Percentiles rank a stretch among this genome's conserved stretches.
phyloP scores from a whole-genome alignment of 805 yeast genomes.

The Candida ascalaphidarum region DNA sequence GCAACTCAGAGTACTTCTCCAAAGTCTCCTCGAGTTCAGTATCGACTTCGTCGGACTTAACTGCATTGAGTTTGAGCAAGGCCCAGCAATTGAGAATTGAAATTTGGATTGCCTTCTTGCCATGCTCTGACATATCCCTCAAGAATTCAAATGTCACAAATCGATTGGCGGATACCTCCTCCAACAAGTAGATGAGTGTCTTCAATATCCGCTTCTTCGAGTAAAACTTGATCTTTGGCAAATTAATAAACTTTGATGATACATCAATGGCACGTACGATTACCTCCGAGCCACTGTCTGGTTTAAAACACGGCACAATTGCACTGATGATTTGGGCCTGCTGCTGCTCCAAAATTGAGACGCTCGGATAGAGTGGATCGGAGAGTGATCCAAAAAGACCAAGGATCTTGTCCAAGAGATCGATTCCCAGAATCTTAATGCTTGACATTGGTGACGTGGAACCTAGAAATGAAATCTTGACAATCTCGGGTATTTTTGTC shows the following conservation, averaged over 20 bases:
- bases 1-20: conserved; percentile 45
- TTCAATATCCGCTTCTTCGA: conserved; percentile 46
- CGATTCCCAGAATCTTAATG: conserved; percentile 58
- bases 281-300: conserved; percentile 62
- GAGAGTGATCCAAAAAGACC: conserved; percentile 48
- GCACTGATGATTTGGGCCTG: conserved; percentile 94
- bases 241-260: conserved; percentile 60
- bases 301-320: conserved; percentile 73
- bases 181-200: conserved; percentile 58
- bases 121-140: conserved; percentile 33
- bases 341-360: conserved; percentile 75
- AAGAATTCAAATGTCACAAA: conserved; percentile 49
- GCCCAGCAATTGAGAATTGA: conserved; percentile 73
- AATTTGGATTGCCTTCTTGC: conserved; percentile 46
- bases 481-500: conserved; percentile 50
- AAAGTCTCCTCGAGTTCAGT: conserved; percentile 42
- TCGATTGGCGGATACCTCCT: conserved; percentile 40
- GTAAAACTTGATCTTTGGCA: conserved; percentile 35
- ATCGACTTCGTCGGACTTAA: conserved; percentile 17
- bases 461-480: conserved; percentile 72
- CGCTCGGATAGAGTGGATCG: conserved; percentile 68
- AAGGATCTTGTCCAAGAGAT: conserved; percentile 56
- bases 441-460: conserved; percentile 61
- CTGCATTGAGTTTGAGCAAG: conserved; percentile 31
- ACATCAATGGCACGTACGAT: conserved; percentile 74